Conservation (phyloP, 345 rosid genomes). For the Linum tenue region DNA sequence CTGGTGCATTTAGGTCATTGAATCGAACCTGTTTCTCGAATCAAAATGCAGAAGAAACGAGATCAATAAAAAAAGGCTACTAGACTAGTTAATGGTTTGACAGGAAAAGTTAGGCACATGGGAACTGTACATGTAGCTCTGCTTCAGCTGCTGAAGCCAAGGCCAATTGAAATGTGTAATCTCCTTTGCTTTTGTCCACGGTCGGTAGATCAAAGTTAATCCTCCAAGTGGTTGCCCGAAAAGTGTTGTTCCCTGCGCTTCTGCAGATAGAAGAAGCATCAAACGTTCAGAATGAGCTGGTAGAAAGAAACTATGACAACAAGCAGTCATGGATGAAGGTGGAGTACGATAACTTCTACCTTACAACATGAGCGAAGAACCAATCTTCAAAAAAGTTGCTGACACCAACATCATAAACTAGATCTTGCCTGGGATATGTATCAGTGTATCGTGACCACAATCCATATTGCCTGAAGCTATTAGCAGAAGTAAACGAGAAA, state of each 20-base stretch:
- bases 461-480: conserved; percentile 24
- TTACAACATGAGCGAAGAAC: conserved; percentile 73
- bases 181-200: conserved; percentile 18
- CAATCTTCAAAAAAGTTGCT: conserved; percentile 35
- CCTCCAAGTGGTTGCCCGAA: conserved; percentile 55
- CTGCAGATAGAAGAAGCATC: conserved; percentile 19
- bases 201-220: conserved; percentile 36
- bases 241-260: conserved; percentile 23
- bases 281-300: not conserved
- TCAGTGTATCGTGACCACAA: conserved; percentile 21
- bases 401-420: conserved; percentile 8
- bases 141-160: conserved; percentile 51
- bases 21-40: conserved; percentile 34
- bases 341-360: conserved; percentile 25
- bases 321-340: not conserved
- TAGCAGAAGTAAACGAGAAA: not conserved
- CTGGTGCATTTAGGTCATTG: conserved; percentile 20
- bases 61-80: not conserved
- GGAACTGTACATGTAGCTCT: conserved; percentile 31
- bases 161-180: conserved; percentile 59
- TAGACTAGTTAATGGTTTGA: too few species aligned
- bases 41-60: not conserved
- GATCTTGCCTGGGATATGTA: conserved; percentile 16
- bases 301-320: not conserved
- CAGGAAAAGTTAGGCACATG: not conserved